Evolutionary conservation across 257 asterid genomes (phyloP), one percentile per base, ranked within the genome.

Genomic region (Primulina eburnea): DNA sequence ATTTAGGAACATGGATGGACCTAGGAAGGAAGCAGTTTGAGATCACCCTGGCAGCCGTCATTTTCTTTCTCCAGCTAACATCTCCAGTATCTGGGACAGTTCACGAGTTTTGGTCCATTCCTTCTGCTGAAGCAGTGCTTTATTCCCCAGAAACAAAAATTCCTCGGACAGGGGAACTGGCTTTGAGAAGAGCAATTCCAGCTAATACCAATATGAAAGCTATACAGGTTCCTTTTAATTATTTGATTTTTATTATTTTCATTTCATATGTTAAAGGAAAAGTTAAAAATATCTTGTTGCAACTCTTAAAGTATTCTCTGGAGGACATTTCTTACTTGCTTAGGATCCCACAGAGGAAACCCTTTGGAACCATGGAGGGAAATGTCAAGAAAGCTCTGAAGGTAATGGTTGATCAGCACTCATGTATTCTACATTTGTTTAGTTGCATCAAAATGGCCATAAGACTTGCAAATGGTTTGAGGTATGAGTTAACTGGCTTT

Each of bases 301-400:
- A 63, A 74, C 24, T 73, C 56, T 69, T 52, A 7, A 76, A 93
- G 99, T 94, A 89, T 57, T 90, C 99, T 68, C 83, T 90, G 67
- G 99, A 93, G 86, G 99, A 93, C 66, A 81, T 93, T 77, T 90
- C 96, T 4, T 93, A 93, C 87, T 82, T 93, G 96, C 89, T 93
- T 28, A 85, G 99, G 80, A 93, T 93, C 75, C 99, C 99, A 73
- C 99, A 93, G 69, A 81, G 99, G 70, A 93, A 93, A 80, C 99
- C 97, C 75, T 93, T 74, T 77, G 99, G 97, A 68, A 90, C 99
- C 0, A 93, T 93, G 99, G 99, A 90, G 87, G 96, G 96, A 47
- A 89, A 90, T 82, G 96, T 90, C 80, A 87, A 87, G 82, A 90
- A 85, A 85, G 95, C 99, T 58, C 81, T 93, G 29, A 88, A 93